phyloP scores from a whole-genome alignment of 2,329 filamentous ascomycete species.

The Thelonectria blattea region DNA sequence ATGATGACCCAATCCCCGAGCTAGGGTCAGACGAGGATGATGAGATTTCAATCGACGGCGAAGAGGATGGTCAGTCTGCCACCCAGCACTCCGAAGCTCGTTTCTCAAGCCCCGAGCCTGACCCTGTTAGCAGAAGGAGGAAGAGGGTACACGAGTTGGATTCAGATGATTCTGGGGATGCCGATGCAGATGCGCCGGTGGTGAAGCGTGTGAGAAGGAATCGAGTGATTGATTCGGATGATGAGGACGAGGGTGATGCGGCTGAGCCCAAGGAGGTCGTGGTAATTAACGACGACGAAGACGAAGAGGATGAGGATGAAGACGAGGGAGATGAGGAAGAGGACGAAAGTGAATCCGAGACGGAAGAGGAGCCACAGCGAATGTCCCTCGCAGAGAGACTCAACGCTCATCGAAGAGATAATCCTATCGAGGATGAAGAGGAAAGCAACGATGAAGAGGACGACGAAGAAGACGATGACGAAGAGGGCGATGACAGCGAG shows the following conservation, averaged over 20 bases:
- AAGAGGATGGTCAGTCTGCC: neutral
- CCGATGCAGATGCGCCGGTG: slow-evolving; percentile 31
- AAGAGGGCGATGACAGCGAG: slow-evolving; percentile 31
- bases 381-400: slow-evolving; percentile 16
- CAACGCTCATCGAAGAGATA: slow-evolving; percentile 4
- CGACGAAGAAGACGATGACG: slow-evolving; percentile 27
- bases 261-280: neutral
- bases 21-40: slow-evolving; percentile 37
- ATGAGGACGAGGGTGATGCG: slow-evolving; percentile 26
- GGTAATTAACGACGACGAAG: slow-evolving; percentile 15
- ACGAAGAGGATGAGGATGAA: slow-evolving; percentile 25
- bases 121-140: slow-evolving; percentile 20
- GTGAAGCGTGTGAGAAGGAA: slow-evolving; percentile 36
- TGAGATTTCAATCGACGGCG: slow-evolving; percentile 27
- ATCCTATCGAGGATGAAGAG: slow-evolving; percentile 19
- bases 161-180: slow-evolving; percentile 26
- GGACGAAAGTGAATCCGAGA: slow-evolving; percentile 14
- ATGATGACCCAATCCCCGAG: slow-evolving; percentile 42
- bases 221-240: slow-evolving; percentile 31
- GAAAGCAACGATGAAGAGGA: slow-evolving; percentile 19
- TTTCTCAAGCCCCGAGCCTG: slow-evolving; percentile 42
- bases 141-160: neutral
- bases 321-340: slow-evolving; percentile 3
- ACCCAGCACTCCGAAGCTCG: slow-evolving; percentile 23
- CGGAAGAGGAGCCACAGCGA: slow-evolving; percentile 10